Conservation (phyloP, 1,284 basidiomycete species). For the Singerocomus rubriflavus region DNA sequence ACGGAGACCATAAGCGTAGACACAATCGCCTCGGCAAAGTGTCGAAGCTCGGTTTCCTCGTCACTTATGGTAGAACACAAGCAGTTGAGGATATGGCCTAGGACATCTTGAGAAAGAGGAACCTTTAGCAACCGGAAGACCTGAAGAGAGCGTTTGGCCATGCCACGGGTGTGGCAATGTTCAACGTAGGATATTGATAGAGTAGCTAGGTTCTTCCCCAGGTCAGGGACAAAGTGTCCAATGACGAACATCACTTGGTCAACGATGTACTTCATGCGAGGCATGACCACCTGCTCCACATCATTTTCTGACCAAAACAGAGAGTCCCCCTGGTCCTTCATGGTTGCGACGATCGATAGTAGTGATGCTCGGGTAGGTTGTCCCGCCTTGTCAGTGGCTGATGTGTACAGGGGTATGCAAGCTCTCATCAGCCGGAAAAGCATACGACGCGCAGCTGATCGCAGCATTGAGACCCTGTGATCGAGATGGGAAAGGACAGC, state of each 20-base stretch:
- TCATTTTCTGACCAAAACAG: conserved; percentile 79
- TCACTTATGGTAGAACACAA: conserved; percentile 84
- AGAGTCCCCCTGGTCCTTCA: conserved; percentile 58
- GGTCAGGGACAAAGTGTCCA: conserved; percentile 62
- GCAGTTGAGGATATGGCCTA: conserved; percentile 80
- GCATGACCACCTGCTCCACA: conserved; percentile 45
- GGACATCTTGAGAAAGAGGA: conserved; percentile 65
- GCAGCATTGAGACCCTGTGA: conserved; percentile 68
- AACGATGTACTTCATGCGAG: conserved; percentile 71
- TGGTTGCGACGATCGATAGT: conserved; percentile 47
- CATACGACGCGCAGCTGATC: conserved; percentile 68
- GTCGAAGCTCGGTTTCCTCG: conserved; percentile 66
- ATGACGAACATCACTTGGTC: conserved; percentile 68
- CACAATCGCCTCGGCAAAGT: conserved; percentile 83
- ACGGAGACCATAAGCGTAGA: conserved; percentile 74
- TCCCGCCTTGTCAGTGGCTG: conserved; percentile 52
- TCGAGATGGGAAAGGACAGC: conserved; percentile 84
- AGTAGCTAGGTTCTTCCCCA: conserved; percentile 79
- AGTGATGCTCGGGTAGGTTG: conserved; percentile 47
- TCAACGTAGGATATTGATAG: conserved; percentile 85
- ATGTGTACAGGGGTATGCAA: conserved; percentile 73
- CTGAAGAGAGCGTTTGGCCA: conserved; percentile 88
- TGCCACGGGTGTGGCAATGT: conserved; percentile 80
- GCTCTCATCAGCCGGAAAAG: conserved; percentile 79
- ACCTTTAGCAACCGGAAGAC: conserved; percentile 86